Conservation (phyloP, 139 green algal species). For the Coelastrella sp. region DNA sequence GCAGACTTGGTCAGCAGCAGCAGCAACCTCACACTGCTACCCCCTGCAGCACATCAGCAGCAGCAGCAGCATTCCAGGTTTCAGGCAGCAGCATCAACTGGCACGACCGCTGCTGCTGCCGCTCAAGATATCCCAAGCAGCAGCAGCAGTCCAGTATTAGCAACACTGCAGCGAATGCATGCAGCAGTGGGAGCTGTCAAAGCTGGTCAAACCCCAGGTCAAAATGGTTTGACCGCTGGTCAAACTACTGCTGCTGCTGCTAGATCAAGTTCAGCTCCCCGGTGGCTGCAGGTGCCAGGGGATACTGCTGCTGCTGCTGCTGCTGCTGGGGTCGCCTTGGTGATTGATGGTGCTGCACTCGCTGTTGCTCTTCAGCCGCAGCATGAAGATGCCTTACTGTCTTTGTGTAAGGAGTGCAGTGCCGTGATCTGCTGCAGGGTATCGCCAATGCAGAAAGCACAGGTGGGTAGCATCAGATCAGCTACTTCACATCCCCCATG, state of each 20-base stretch:
- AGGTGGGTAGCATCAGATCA: constrained; percentile 41
- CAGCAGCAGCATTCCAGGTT: constrained; percentile 43
- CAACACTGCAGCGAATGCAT: not conserved
- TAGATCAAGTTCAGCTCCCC: not conserved
- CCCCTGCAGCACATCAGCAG: not conserved
- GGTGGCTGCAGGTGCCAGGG: not conserved
- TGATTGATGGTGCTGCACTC: constrained; percentile 45
- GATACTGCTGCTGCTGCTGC: not conserved
- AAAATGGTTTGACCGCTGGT: not conserved
- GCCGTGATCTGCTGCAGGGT: constrained; percentile 82
- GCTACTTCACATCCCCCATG: not conserved
- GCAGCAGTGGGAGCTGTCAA: not conserved
- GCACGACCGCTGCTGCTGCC: too few species aligned
- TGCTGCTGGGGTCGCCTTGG: constrained; percentile 26
- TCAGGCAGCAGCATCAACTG: constrained; percentile 45
- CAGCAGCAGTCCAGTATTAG: not conserved
- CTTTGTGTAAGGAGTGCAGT: constrained; percentile 58
- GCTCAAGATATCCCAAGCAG: too few species aligned
- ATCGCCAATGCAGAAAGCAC: constrained; percentile 69
- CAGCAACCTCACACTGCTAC: not conserved
- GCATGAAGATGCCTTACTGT: constrained; percentile 55
- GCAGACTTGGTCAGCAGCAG: constrained; percentile 24
- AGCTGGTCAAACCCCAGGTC: not conserved
- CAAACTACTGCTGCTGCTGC: not conserved
- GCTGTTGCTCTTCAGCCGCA: constrained; percentile 34